Conservation (phyloP, 108 stramenopile genomes). For the Chaetoceros muelleri region DNA sequence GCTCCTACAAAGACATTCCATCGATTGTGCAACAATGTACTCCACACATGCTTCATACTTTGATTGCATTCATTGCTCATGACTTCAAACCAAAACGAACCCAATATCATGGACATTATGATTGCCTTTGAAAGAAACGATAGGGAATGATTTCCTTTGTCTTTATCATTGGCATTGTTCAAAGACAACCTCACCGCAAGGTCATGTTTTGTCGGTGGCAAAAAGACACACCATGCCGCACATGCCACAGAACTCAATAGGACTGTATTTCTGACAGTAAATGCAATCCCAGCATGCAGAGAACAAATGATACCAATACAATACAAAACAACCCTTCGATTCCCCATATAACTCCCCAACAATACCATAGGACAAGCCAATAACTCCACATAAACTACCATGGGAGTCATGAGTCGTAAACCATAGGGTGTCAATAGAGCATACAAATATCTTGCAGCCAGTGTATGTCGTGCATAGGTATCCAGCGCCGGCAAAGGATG, state of each 20-base stretch:
- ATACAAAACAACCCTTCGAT: constrained; percentile 18
- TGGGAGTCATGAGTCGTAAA: constrained; percentile 62
- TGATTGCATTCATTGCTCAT: constrained; percentile 51
- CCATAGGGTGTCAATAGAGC: constrained; percentile 61
- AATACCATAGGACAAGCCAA: constrained; percentile 46
- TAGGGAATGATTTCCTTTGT: background rate
- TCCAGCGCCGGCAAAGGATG: constrained; percentile 71
- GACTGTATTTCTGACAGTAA: constrained; percentile 65
- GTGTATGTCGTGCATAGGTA: constrained; percentile 72
- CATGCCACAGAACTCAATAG: constrained; percentile 65
- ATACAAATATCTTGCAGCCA: constrained; percentile 60
- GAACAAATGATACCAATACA: constrained; percentile 38
- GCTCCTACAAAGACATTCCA: constrained; percentile 87
- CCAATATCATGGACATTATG: constrained; percentile 34
- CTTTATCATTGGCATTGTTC: background rate
- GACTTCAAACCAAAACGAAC: constrained; percentile 69
- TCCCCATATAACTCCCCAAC: constrained; percentile 41
- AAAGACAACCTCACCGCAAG: background rate
- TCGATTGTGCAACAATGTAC: constrained; percentile 66
- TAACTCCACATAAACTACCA: constrained; percentile 68
- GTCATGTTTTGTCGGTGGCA: constrained; percentile 22
- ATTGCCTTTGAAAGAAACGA: constrained; percentile 17
- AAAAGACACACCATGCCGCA: constrained; percentile 55
- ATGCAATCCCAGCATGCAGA: constrained; percentile 71
- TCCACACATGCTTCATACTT: constrained; percentile 53